Evolutionary conservation across 2,329 filamentous ascomycete species (phyloP).

Genomic region (Talaromyces rugulosus): DNA sequence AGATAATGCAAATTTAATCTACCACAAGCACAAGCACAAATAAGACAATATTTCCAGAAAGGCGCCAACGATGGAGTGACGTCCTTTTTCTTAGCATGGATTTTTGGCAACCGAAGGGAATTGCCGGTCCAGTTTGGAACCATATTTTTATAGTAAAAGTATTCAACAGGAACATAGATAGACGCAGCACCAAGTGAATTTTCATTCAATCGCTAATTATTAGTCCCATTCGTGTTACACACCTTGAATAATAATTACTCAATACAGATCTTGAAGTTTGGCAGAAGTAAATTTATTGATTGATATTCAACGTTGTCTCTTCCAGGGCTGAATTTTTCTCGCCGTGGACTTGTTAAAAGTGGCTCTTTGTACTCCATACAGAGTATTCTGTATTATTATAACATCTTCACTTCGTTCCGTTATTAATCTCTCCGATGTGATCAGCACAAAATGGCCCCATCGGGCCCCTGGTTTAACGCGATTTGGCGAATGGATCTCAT

Average conservation of each 20-base stretch:
- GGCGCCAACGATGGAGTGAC: neutral
- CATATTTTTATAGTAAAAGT: no score
- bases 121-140: no score
- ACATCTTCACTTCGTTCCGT: neutral
- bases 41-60: neutral
- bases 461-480: neutral
- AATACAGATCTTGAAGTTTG: no score
- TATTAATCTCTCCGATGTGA: neutral
- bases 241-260: no score
- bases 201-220: no score
- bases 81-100: no score
- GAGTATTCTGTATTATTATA: neutral
- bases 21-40: neutral
- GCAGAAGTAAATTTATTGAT: no score
- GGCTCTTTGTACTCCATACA: neutral
- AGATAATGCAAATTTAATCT: no score
- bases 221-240: no score
- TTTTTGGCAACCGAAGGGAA: no score
- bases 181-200: no score
- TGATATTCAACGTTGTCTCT: neutral
- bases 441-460: neutral
- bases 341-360: neutral
- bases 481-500: neutral
- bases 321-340: neutral
- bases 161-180: no score